Evolutionary conservation across 257 asterid species (phyloP), one percentile per base, ranked within the genome.

Genomic region (Gentiana dahurica): DNA sequence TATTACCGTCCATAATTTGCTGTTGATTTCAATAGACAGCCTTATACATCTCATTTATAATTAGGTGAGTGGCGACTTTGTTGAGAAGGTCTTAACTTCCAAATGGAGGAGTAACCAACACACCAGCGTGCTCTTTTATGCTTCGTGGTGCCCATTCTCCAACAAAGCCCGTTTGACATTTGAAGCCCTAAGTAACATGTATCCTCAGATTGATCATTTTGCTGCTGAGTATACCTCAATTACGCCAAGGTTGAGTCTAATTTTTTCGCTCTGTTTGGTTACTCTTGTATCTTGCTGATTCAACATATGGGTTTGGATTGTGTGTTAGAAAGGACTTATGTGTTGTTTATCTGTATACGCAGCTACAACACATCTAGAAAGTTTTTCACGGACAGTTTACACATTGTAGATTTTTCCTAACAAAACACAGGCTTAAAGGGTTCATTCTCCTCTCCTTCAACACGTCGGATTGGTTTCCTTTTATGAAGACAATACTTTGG

Each of bases 71-170:
- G 85, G 70, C 55, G 80, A 75, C 68, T 67, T 73, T 41, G 51
- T 83, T 47, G 85, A 80, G 47, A 54, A 57, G 51, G 68, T 67
- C 8, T 49, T 77, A 68, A 67, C 75, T 76, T 72, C 74, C 69
- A 65, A 12, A 41, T 41, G 46, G 43, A 61, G 63, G 43, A 61
- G 63, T 65, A 63, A 75, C 59, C 75, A 46, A 54, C 73, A 80
- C 59, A 61, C 74, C 57, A 81, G 83, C 51, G 73, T 75, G 54
- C 76, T 83, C 36, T 79, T 77, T 54, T 74, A 73, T 73, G 83
- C 83, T 64, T 79, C 92, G 33, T 68, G 83, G 79, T 83, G 92
- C 63, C 87, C 92, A 36, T 80, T 83, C 72, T 83, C 92, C 49
- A 69, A 54, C 60, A 58, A 41, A 65, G 73, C 72, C 49, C 71